Conservation (phyloP, 257 asterid species). For the Penstemon eatonii region DNA sequence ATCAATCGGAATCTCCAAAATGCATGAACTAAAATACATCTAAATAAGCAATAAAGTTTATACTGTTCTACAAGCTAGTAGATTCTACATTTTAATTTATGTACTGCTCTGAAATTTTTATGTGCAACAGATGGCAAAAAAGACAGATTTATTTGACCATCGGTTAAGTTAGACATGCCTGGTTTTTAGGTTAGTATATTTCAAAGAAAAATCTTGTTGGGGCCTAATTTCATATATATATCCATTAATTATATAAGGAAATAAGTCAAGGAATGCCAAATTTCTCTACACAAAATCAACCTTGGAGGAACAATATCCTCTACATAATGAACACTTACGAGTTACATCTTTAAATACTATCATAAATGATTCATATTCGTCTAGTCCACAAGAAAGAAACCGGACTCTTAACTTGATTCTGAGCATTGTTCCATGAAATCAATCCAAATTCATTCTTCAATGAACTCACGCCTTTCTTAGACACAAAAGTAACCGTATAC, state of each 20-base stretch:
- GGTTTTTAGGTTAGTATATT: too few species aligned
- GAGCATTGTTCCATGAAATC: slow-evolving; percentile 60
- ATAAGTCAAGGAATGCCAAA: slow-evolving; percentile 17
- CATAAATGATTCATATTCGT: too few species aligned
- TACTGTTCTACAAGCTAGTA: too few species aligned
- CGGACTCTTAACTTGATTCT: slow-evolving; percentile 69
- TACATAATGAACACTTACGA: slow-evolving; percentile 2
- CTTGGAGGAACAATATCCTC: slow-evolving; percentile 23
- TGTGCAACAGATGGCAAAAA: too few species aligned
- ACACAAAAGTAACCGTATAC: slow-evolving; percentile 68
- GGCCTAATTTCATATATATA: slow-evolving; percentile 18
- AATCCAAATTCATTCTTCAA: slow-evolving; percentile 57
- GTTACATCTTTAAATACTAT: too few species aligned
- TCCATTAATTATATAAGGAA: slow-evolving; percentile 24
- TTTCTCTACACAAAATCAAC: slow-evolving; percentile 25
- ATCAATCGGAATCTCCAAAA: too few species aligned
- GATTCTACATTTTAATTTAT: too few species aligned
- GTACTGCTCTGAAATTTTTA: too few species aligned
- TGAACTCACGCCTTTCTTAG: slow-evolving; percentile 34
- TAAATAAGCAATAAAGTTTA: too few species aligned
- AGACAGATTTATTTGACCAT: too few species aligned
- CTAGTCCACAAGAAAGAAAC: slow-evolving; percentile 64
- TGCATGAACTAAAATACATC: too few species aligned
- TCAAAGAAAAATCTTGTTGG: neutral
- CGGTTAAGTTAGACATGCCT: too few species aligned